phyloP scores from a whole-genome alignment of 352 stramenopile species.

The Phytophthora parvispora region DNA sequence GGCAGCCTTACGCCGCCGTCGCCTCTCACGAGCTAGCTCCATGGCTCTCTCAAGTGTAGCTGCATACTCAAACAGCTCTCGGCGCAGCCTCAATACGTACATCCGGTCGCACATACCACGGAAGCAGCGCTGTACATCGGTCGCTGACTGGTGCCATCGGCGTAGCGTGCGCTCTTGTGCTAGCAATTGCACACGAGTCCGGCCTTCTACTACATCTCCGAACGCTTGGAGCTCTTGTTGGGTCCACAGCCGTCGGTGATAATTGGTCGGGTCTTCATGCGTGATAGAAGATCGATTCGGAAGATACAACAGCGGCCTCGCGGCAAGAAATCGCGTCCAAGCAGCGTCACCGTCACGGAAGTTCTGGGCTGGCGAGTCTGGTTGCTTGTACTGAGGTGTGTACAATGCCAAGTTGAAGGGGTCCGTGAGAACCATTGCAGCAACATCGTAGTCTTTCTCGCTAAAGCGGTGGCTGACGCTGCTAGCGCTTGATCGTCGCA shows the following conservation, averaged over 20 bases:
- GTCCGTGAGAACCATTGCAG: neutral
- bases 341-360: conserved; percentile 25
- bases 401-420: conserved; percentile 55
- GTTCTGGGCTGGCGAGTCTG: conserved; percentile 5
- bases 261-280: conserved; percentile 52
- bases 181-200: conserved; percentile 41
- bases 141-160: conserved; percentile 54
- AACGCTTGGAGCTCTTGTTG: conserved; percentile 54
- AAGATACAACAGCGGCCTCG: conserved; percentile 56
- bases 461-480: neutral
- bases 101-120: conserved; percentile 49
- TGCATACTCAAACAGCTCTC: conserved; percentile 36
- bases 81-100: conserved; percentile 38
- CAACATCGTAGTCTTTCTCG: conserved; percentile 2
- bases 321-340: conserved; percentile 48
- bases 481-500: neutral
- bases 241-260: conserved; percentile 55
- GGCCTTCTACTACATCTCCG: conserved; percentile 43
- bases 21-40: conserved; percentile 25
- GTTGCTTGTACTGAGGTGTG: conserved; percentile 45
- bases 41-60: conserved; percentile 29
- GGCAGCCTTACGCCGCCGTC: conserved; percentile 33
- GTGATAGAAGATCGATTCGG: conserved; percentile 45
- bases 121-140: conserved; percentile 43
- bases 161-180: conserved; percentile 46